Base-by-base conservation (phyloP, 352 stramenopile genomes). In the Lagenidium giganteum region DNA sequence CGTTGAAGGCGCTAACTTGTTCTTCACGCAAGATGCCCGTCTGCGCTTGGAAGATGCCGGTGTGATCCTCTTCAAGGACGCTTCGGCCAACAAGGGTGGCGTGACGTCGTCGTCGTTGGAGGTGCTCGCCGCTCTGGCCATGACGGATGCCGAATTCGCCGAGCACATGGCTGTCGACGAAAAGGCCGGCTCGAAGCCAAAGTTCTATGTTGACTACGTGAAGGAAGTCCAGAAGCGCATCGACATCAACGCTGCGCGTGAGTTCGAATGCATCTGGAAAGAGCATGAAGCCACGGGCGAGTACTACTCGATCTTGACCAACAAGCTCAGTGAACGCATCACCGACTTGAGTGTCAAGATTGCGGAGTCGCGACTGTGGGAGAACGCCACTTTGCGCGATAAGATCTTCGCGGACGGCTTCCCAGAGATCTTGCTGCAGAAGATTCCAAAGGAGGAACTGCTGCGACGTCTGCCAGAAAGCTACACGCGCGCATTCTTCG, bases 1-100 rank as follows among this genome's bases (percentile, higher is more conserved):
- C 42, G 95, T 99, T 2, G 96, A 99, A 67, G 96, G 94, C 16
- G 95, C 95, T 33, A 99, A 99, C 71, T 70, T 99, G 21, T 98
- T 99, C 67, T 83, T 98, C 47, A 98, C 93, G 16, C 78, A 91
- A 39, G 95, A 98, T 61, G 96, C 96, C 11, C 85, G 96, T 35
- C 62, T 97, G 42, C 78, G 79, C 38, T 71, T 99, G 4, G 84
- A 98, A 26, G 82, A 98, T 42, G 95, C 91, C 8, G 93, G 95
- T 27, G 95, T 99, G 23, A 75, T 97, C 7, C 93, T 99, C 56
- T 95, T 96, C 50, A 98, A 98, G 75, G 96, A 99, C 57, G 96
- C 89, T 1, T 98, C 93, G 38, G 78, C 81, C 33, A 93, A 93
- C 67, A 93, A 93, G 61, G 73, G 81, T 23, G 81, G 81, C 39